Evolutionary conservation across 768 basidiomycete species (phyloP), one percentile per base, ranked within the genome.

Genomic region (Neoboletus brunneissimus): DNA sequence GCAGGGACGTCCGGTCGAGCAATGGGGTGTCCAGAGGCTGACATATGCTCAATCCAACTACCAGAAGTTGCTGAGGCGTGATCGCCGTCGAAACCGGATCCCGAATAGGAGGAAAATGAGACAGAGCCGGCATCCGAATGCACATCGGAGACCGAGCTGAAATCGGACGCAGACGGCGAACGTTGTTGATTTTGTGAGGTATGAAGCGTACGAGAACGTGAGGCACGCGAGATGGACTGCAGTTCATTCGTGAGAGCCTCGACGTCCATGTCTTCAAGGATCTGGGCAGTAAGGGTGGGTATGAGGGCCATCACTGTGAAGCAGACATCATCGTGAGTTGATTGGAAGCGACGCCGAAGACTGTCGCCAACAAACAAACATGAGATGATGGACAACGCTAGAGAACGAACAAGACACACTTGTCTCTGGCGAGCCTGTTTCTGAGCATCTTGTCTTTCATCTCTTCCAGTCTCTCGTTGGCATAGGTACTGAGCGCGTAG

Each of bases 191-290:
- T 57, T 23, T 60, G 56, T 25, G 54, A 57, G 11, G 55, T 50
- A 27, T 53, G 41, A 20, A 52, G 51, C 22, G 51, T 55, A 59
- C 59, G 64, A 29, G 63, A 45, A 40, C 58, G 68, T 54, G 52
- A 71, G 3, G 75, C 67, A 45, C 68, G 79, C 51, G 75, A 81
- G 59, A 73, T 69, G 13, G 75, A 69, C 63, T 81, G 81, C 20
- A 84, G 64, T 59, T 79, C 86, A 16, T 78, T 69, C 0, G 87
- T 91, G 13, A 90, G 72, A 0, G 75, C 75, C 60, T 93, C 91
- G 18, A 93, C 87, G 59, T 93, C 85, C 83, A 93, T 87, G 31
- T 81, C 82, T 23, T 77, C 75, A n/a, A 88, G 71, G 13, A 93
- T 77, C 57, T 86, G 83, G 15, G 79, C 73, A 7, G 83, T 79